Base-by-base conservation (phyloP, 2,329 filamentous ascomycete genomes). In the Fusarium robinianum region DNA sequence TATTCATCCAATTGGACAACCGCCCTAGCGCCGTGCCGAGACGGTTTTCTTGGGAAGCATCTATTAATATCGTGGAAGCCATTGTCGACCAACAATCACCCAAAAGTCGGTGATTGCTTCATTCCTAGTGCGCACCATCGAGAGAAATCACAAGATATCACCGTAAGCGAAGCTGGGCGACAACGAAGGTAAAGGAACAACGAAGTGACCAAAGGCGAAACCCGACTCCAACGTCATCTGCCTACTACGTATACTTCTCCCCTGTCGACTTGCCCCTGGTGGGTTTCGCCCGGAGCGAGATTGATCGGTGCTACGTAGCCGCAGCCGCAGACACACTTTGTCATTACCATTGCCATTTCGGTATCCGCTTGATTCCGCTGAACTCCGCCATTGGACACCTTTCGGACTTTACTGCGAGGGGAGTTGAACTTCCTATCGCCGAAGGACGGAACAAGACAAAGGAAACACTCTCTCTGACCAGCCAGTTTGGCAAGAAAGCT, bases 361-460 rank as follows among this genome's bases (percentile, higher is more conserved):
- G 32, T 58, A 50, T 57, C 51, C 45, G 53, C 46, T 34, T 40
- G 41, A 49, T 53, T 61, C 58, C 54, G 61, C 53, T 46, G 52
- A 49, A 53, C 53, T 60, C 43, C 43, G 42, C 22, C 40, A 23
- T 41, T 41, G 45, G 33, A 42, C 27, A 29, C 35, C 32, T 30
- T 30, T 53, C 58, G 57, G 58, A 58, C 44, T 55, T 60, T 56
- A 26, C 31, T 42, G 26, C 30, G 23, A 23, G 14, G 33, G 32
- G 31, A 3, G 9, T 40, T 45, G 33, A 14, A 23, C 32, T 40
- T 35, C 27, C 35, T 49, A 50, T 50, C 45, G 34, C 45, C 47
- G 45, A 26, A 18, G 34, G 33, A 32, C 39, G 38, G 35, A 29
- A 27, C 29, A 27, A 17, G 17, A 39, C 30, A n/a, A n/a, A n/a